Base-by-base conservation (phyloP, 352 stramenopile species). In the Plasmopara viticola region DNA sequence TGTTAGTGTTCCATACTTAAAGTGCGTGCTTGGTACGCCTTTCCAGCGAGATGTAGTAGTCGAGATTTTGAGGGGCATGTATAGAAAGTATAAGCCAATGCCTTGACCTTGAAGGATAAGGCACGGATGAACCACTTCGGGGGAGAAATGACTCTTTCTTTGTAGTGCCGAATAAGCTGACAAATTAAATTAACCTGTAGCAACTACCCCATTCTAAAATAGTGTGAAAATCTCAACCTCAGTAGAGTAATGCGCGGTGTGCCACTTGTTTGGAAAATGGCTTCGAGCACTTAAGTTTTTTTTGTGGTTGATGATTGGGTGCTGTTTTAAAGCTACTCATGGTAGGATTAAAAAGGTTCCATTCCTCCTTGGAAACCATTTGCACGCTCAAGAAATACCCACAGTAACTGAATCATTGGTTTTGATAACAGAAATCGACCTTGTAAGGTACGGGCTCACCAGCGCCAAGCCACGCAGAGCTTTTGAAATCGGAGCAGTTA, bases 151-250 rank as follows among this genome's bases (percentile, higher is more conserved):
- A 44, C 13, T 33, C 50, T 35, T 9, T 31, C 25, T 12, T 35
- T 18, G 8, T 37, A 44, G 12, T 52, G 28, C 9, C 44, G n/a
- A 39, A 52, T 48, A 29, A 58, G 34, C 9, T 58, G 44, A 12
- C 34, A 18, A n/a, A 58, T 58, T 5, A 56, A 35, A 15, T 58
- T 51, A 2, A 58, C 51, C 41, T 51, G 34, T 10, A 51, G 43
- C 1, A 58, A 14, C 4, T 51, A 1, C 41, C 42, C 17, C 13
- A 51, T 2, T 28, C 40, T 12, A 34, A 14, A 1, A 58, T 10
- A 10, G 18, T 18, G 6, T n/a, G 43, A 33, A 51, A 13, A 13
- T 58, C 43, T 43, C 4, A 18, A 4, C 38, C 38, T 2, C 38
- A 20, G 5, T 2, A 15, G 4, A 2, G 15, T 1, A 20, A 9